Evolutionary conservation across 306 rosid species (phyloP), one percentile per base, ranked within the genome.

Genomic region (Cicer pinnatifidum): DNA sequence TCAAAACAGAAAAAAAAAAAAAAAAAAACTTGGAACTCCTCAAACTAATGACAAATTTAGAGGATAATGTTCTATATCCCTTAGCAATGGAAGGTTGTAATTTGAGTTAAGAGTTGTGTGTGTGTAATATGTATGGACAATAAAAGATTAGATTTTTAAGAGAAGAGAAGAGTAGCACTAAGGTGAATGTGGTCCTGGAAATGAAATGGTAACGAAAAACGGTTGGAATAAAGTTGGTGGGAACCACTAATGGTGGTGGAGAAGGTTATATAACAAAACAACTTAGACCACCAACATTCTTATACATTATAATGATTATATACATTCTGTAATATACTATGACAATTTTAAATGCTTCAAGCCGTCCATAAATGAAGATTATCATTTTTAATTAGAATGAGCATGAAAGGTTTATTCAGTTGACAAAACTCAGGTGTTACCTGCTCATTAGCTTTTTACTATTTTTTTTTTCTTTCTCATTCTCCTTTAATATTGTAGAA

Each of bases 171-270:
- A 47, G 71, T 57, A 48, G 12, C 60, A 77, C 64, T 9, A 35
- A 16, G 15, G 54, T 23, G n/a, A 46, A 83, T 56, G 81, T 77
- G 79, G 76, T 54, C 84, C 81, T 56, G 44, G 1, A 74, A 77
- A 54, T 50, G 75, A 82, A 65, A 75, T 47, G 78, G 69, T 59
- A 50, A 73, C 50, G 19, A 57, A 57, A 78, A 78, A 72, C 86
- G 54, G 85, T 83, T 74, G 82, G 72, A 71, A 69, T 54, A 41
- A 71, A 80, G 82, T 80, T 77, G 85, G 83, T 70, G 69, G 71
- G 69, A 74, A 62, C 82, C 77, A 74, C 75, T 59, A n/a, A 4
- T 28, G 5, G 79, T 77, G 85, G 78, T 78, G 87, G 87, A 86
- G 85, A 79, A 60, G 87, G 76, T 83, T 48, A 13, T 20, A 40